Percentiles rank a stretch among this genome's conserved stretches.
These are phyloP conservation scores for Pseudocercospora musae DNA, from an alignment of 2,329 filamentous ascomycete genomes.

Conservation along the genomic window DNA sequence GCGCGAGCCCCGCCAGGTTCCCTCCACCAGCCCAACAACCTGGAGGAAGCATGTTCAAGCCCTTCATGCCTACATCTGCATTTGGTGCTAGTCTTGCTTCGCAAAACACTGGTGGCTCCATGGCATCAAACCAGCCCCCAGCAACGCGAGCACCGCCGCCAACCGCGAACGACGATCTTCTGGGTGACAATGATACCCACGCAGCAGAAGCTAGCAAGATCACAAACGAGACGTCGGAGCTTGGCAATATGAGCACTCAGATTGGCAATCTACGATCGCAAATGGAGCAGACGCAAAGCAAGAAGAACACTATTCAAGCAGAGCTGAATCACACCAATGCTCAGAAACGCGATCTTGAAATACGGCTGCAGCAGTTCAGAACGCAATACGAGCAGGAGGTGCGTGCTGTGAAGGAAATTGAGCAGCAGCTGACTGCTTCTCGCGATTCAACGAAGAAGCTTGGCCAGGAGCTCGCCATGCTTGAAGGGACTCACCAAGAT, in stretches of 20 bases:
- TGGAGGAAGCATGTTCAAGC: slow-evolving; percentile 63
- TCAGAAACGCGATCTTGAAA: slow-evolving; percentile 92
- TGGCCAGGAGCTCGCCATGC: slow-evolving; percentile 75
- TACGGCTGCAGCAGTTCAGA: slow-evolving; percentile 80
- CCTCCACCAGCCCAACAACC: slow-evolving; percentile 33
- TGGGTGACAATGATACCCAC: slow-evolving; percentile 73
- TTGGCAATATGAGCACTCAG: slow-evolving; percentile 95
- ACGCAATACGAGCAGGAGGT: slow-evolving; percentile 91
- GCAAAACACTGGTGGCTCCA: slow-evolving; percentile 68
- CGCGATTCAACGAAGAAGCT: slow-evolving; percentile 80
- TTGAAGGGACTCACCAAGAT: slow-evolving; percentile 79
- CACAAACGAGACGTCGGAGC: slow-evolving; percentile 82
- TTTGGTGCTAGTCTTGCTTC: slow-evolving; percentile 81
- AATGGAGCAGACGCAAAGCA: slow-evolving; percentile 87
- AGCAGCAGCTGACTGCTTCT: slow-evolving; percentile 75
- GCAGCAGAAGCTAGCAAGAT: slow-evolving; percentile 84
- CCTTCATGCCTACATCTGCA: slow-evolving; percentile 86
- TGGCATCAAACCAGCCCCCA: slow-evolving; percentile 27
- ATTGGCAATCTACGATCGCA: slow-evolving; percentile 86
- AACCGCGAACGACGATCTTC: slow-evolving; percentile 65
- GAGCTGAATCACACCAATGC: slow-evolving; percentile 76
- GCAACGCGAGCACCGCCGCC: slow-evolving; percentile 28
- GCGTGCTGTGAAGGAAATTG: slow-evolving; percentile 75
- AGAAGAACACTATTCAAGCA: slow-evolving; percentile 73
- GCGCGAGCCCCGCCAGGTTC: slow-evolving; percentile 51